Base-by-base conservation (phyloP, 2,329 filamentous ascomycete species). In the Ophiocordyceps camponoti-leonardi region DNA sequence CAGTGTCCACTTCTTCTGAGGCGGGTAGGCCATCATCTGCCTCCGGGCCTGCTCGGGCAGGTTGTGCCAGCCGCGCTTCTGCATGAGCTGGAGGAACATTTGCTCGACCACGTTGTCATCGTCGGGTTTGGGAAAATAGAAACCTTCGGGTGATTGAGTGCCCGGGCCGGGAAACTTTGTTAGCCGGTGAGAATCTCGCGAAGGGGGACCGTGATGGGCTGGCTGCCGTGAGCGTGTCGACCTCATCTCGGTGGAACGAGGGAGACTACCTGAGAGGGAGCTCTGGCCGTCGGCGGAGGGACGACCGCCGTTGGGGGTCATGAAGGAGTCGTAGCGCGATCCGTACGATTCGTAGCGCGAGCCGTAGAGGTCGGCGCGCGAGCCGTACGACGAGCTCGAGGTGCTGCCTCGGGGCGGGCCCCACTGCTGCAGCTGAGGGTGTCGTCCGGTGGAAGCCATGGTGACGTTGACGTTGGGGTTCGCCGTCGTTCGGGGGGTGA, bases 51-150 rank as follows among this genome's bases (percentile, higher is more conserved):
- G 86, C 58, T 98, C 92, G 6, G 92, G 92, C 51, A 98, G 69
- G 62, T 93, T 93, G 66, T 94, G 92, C 86, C 88, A 96, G 52
- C 90, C 92, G 66, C 92, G 79, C 66, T 95, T 95, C 58, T 94
- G 85, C 92, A 98, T 96, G 52, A 98, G 68, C 45, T 86, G 81
- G 56, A 88, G 71, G 58, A 96, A 96, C 69, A 94, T 85, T 57
- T 88, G 80, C 59, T 96, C 86, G 42, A 95, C 83, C 14, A 94
- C 67, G 48, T 79, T 76, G 57, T 93, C 86, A 60, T 93, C 84
- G 45, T 79, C 74, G 16, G 86, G 86, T 54, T 83, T 78, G 42
- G 79, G 74, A 44, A 92, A 75, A 50, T 79, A 64, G 53, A 78
- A 76, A 22, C 66, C 68, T 35, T 76, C 73, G 51, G 66, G 63